Evolutionary conservation across 75 land plant genomes (phyloP), one percentile per base, ranked within the genome.

Genomic region (Pinus albicaulis): DNA sequence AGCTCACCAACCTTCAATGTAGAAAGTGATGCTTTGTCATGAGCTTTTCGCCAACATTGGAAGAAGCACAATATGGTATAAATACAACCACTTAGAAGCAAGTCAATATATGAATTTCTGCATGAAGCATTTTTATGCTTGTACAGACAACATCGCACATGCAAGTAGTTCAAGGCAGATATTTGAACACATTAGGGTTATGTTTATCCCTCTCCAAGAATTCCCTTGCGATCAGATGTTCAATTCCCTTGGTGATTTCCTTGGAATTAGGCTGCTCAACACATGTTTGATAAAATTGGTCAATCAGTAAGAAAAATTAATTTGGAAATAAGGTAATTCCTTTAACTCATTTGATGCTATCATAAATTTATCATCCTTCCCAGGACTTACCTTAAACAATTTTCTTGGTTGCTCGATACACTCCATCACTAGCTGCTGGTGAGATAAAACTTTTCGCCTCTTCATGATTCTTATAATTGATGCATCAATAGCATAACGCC

Each of bases 401-500:
- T 91, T 86, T 25, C 92, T 89, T 63, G 93, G 86, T 73, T 93
- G 97, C 81, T 96, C 91, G 25, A 92, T 94, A 75, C 99, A 96
- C 75, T 96, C 99, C 81, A 81, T 60, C 12, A 94, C 91, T 22
- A 96, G 66, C 80, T 96, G 94, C 57, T 94, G 99, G 64, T 94
- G 91, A 23, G 91, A 85, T 75, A 96, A 76, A 64, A 94, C 91
- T 76, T 92, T 96, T 25, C 99, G 84, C 63, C 98, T 93, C 80
- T 96, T 96, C 99, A 96, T 96, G 59, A 94, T 96, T 22, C 99
- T 90, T 26, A 96, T 97, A 75, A 94, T 92, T 22, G 94, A 86
- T 26, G 99, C 99, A 87, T 96, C 99, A 78, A 96, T 93, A 19
- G 99, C 98, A 86, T 93, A 94, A 26, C 98, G 85, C 63, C 99